Conservation (phyloP, 768 basidiomycete species). For the Auricularia cornea region DNA sequence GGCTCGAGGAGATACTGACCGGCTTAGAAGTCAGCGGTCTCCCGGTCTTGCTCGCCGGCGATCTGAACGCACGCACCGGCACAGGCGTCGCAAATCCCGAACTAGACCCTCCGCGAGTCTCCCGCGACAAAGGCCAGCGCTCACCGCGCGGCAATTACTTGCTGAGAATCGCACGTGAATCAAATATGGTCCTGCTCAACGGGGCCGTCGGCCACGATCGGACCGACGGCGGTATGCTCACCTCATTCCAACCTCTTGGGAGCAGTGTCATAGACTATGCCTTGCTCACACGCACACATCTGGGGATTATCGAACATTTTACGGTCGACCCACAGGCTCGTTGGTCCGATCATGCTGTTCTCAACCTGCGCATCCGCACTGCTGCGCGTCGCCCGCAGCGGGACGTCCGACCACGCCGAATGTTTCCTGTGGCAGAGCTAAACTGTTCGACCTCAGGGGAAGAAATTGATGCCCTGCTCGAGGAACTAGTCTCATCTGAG, state of each 20-base stretch:
- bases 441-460: neutral
- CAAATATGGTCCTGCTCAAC: neutral
- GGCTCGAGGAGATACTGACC: neutral
- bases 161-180: neutral
- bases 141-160: neutral
- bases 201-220: neutral
- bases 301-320: neutral
- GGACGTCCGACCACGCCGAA: neutral
- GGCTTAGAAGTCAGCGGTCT: neutral
- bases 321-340: neutral
- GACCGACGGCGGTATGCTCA: neutral
- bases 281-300: neutral
- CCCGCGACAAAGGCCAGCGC: neutral
- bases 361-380: neutral
- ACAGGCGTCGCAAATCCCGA: neutral
- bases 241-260: neutral
- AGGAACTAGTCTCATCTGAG: neutral
- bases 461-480: neutral
- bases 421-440: neutral
- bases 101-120: neutral
- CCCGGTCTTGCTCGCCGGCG: neutral
- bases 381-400: neutral
- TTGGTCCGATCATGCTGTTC: neutral
- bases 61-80: neutral
- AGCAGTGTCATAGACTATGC: neutral